phyloP scores from a whole-genome alignment of 331 rosid species.

The Malus hybrid region DNA sequence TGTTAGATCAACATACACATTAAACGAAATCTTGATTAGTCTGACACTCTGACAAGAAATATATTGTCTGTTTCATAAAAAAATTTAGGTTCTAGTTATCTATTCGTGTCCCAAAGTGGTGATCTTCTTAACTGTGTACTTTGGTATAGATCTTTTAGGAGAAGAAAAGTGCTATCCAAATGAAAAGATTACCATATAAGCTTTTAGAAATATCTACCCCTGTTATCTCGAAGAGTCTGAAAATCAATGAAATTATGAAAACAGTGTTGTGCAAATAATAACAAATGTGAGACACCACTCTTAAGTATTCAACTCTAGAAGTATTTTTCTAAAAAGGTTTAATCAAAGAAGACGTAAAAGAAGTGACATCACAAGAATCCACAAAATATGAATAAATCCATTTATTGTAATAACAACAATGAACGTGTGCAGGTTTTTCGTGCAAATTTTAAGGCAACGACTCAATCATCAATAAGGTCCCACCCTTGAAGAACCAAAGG shows the following conservation, averaged over 20 bases:
- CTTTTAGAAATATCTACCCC: background rate
- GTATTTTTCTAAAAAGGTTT: conserved; percentile 4
- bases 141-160: background rate
- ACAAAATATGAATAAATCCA: conserved; percentile 48
- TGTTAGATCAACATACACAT: background rate
- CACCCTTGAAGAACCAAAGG: conserved; percentile 86
- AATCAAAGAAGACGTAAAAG: conserved; percentile 23
- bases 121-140: background rate
- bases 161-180: background rate
- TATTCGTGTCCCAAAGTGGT: background rate
- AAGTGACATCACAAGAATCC: conserved; percentile 36
- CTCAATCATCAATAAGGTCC: conserved; percentile 89
- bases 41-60: background rate
- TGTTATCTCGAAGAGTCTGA: background rate
- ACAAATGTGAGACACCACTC: background rate
- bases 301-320: conserved; percentile 1
- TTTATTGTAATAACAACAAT: conserved; percentile 69
- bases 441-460: conserved; percentile 78
- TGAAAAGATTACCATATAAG: background rate
- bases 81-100: background rate
- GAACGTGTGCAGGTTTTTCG: conserved; percentile 94
- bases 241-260: background rate
- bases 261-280: background rate
- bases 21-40: background rate
- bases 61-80: background rate